Evolutionary conservation across 1,139 yeast species (phyloP), one percentile per base, ranked within the genome.

Genomic region (Schwanniomyces etchellsii): DNA sequence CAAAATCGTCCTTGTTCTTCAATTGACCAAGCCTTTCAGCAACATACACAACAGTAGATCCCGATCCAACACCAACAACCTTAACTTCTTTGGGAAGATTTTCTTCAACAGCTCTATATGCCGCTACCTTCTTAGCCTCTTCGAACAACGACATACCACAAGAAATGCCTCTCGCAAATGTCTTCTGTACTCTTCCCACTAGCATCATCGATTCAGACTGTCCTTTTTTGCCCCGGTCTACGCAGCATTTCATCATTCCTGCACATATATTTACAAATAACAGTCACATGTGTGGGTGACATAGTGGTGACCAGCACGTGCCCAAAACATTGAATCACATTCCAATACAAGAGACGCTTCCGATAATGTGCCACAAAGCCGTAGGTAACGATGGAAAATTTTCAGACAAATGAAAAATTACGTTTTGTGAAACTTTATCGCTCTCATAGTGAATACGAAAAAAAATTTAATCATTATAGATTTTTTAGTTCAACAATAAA

Each of bases 61-160:
- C 99, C 12, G 96, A 85, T 5, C 99, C 99, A 39, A 93, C 78
- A 24, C 99, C 99, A 15, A 93, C 72, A 11, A 84, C 82, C 47
- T 73, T 76, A 41, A 91, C 88, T 31, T 64, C 46, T 17, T 68
- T 55, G 17, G 88, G 84, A 52, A 88, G 70, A 55, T 89, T 84
- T 38, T 84, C 89, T 55, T 89, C 96, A 23, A 93, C 95, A 1
- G 99, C 98, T 38, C 71, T 68, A 64, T 80, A 86, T 10, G 97
- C 97, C 16, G 97, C 96, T 2, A 77, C 64, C 52, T 83, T 76
- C 55, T 91, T 91, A 28, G 91, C 85, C 39, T 68, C 53, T 57
- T 81, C 89, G 31, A 74, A 70, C 30, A 29, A 26, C 7, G 29
- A 28, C 14, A 16, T 25, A 15, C 30, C 17, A 20, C 16, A 16